These are phyloP conservation scores for Asterella californica DNA, from an alignment of 225 moss, liverwort and hornwort species.

Conservation along the genomic window DNA sequence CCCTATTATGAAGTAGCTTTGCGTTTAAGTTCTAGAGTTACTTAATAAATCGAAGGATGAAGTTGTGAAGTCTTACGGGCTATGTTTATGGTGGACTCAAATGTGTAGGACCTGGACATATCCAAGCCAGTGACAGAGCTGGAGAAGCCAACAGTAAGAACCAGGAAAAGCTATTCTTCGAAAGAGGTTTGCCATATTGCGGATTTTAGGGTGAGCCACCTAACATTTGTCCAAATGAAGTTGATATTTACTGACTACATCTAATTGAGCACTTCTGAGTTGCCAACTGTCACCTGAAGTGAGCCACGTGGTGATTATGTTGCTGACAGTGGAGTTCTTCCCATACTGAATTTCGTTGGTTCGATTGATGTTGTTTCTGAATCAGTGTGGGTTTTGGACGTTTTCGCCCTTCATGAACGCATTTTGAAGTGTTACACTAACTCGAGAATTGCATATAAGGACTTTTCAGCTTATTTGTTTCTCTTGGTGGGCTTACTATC, in stretches of 20 bases:
- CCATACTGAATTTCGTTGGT: no score
- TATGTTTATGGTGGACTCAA: not conserved
- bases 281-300: not conserved
- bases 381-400: no score
- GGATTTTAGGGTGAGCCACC: conserved; percentile 69
- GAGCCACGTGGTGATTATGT: no score
- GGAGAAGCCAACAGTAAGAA: conserved; percentile 75
- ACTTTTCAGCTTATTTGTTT: not conserved
- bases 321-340: no score
- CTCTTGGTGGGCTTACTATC: not conserved
- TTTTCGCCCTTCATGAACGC: no score
- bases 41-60: not conserved
- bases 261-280: not conserved
- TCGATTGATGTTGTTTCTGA: no score
- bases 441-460: no score
- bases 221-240: not conserved
- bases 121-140: conserved; percentile 69
- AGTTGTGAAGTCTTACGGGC: not conserved
- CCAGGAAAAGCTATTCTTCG: conserved; percentile 58
- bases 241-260: not conserved
- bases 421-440: no score
- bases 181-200: conserved; percentile 79
- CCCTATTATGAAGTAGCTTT: not conserved
- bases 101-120: conserved; percentile 75
- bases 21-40: not conserved